Percentiles rank a stretch among this genome's conserved stretches.
Conservation (phyloP, 139 green algal species). For the Spirogloea muscicola region DNA sequence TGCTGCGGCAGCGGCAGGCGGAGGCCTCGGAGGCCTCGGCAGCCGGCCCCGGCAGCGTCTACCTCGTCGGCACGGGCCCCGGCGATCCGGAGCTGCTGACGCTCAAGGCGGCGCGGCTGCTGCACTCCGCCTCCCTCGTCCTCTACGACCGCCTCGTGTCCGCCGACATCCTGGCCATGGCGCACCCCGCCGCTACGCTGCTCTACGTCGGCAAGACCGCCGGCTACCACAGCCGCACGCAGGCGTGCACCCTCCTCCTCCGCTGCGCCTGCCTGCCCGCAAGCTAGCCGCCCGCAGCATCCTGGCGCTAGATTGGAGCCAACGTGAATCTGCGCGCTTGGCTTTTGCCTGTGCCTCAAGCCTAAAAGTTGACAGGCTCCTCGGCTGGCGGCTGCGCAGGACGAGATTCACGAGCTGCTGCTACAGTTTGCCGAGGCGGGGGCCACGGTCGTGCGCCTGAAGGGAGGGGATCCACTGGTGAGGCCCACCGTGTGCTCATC, state of each 20-base stretch:
- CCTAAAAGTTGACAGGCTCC: neutral
- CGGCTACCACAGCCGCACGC: slow-evolving; percentile 88
- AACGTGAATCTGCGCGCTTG: too few relatives aligned
- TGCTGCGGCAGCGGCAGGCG: slow-evolving; percentile 21
- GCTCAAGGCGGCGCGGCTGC: slow-evolving; percentile 76
- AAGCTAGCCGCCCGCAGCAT: too few relatives aligned
- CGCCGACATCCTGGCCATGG: slow-evolving; percentile 81
- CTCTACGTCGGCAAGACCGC: slow-evolving; percentile 95
- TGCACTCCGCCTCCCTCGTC: slow-evolving; percentile 90
- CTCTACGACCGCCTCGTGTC: slow-evolving; percentile 94
- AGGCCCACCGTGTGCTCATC: too few relatives aligned
- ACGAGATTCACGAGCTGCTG: slow-evolving; percentile 92
- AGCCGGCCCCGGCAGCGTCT: slow-evolving; percentile 60
- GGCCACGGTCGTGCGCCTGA: slow-evolving; percentile 72
- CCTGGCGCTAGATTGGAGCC: too few relatives aligned
- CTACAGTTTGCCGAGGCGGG: slow-evolving; percentile 79
- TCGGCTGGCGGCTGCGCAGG: too few relatives aligned
- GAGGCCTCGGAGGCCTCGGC: neutral
- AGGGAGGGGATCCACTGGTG: slow-evolving; percentile 54
- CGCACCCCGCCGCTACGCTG: slow-evolving; percentile 70
- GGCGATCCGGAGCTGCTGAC: slow-evolving; percentile 93
- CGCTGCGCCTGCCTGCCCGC: too few relatives aligned
- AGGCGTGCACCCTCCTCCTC: too few relatives aligned
- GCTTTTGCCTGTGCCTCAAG: too few relatives aligned
- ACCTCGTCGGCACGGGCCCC: slow-evolving; percentile 91